Conservation (phyloP, 371 early-diverging fungal species). For the Parasitella parasitica region DNA sequence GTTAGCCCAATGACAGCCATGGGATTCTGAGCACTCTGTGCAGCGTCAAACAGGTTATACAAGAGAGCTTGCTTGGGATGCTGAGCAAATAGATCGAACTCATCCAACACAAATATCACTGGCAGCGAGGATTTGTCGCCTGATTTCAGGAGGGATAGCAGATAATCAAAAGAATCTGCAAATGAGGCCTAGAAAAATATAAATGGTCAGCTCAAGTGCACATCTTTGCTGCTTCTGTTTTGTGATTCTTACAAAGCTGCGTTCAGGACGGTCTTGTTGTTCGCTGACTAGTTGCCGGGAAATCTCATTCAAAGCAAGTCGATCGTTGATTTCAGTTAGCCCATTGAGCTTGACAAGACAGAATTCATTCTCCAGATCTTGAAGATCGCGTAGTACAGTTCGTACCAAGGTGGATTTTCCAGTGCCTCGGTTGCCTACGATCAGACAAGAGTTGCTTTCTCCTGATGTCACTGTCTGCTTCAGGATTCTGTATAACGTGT, state of each 20-base stretch:
- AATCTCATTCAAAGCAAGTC: conserved; percentile 80
- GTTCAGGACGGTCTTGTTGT: conserved; percentile 19
- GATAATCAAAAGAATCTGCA: conserved; percentile 64
- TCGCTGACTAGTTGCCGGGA: conserved; percentile 67
- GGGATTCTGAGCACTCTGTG: conserved; percentile 81
- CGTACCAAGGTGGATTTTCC: conserved; percentile 63
- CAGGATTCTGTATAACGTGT: conserved; percentile 54
- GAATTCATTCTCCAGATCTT: conserved; percentile 47
- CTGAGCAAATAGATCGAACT: conserved; percentile 87
- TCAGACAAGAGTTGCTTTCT: conserved; percentile 78
- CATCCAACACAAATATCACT: conserved; percentile 85
- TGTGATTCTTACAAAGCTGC: conserved; percentile 27
- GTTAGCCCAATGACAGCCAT: conserved; percentile 88
- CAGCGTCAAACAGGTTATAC: conserved; percentile 91
- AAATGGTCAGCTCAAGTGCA: neutral
- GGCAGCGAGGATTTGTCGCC: conserved; percentile 61
- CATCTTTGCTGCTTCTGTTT: too few species aligned
- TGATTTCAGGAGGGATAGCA: conserved; percentile 62
- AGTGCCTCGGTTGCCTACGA: conserved; percentile 75
- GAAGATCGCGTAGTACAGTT: conserved; percentile 40
- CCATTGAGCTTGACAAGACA: conserved; percentile 78
- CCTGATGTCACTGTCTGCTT: conserved; percentile 59
- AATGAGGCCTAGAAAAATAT: conserved; percentile 53
- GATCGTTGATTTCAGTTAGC: conserved; percentile 79
- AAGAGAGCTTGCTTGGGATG: conserved; percentile 88